Evolutionary conservation across 768 basidiomycete genomes (phyloP).

Genomic region (Infundibulicybe gibba): DNA sequence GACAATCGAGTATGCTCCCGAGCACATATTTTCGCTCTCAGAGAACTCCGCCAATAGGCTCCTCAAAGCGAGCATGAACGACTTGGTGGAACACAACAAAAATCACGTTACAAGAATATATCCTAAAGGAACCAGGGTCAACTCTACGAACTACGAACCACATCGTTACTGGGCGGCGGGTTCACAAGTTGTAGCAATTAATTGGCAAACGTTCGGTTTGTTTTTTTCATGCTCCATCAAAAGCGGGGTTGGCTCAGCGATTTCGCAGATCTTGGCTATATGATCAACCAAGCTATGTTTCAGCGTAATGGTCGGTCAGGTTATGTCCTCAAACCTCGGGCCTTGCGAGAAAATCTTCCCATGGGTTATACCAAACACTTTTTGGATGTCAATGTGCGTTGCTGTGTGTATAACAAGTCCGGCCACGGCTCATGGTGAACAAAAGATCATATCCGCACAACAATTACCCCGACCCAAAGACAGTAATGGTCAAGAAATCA

Average conservation of each 20-base stretch:
- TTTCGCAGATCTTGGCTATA: constrained; percentile 73
- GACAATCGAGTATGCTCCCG: constrained; percentile 78
- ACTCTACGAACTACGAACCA: constrained; percentile 85
- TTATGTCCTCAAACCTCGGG: constrained; percentile 85
- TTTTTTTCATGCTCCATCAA: neutral
- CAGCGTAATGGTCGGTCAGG: constrained; percentile 84
- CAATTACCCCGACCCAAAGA: constrained; percentile 79
- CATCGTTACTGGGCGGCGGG: constrained; percentile 89
- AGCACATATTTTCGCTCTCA: constrained; percentile 92
- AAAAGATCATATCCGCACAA: constrained; percentile 77
- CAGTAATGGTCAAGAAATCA: constrained; percentile 52
- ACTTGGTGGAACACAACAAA: constrained; percentile 84
- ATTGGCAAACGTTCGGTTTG: constrained; percentile 94
- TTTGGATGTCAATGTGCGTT: constrained; percentile 58
- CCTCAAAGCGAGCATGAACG: constrained; percentile 59
- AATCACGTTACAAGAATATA: constrained; percentile 84
- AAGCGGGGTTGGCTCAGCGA: neutral
- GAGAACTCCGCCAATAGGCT: constrained; percentile 79
- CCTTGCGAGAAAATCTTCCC: constrained; percentile 65
- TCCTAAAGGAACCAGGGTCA: constrained; percentile 78
- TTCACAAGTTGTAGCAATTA: constrained; percentile 87
- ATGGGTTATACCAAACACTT: constrained; percentile 50
- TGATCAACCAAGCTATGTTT: constrained; percentile 97
- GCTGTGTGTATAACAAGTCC: neutral
- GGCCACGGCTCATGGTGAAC: neutral